A percentile compares a stretch with the other conserved stretches of the same genome.
phyloP scores from a whole-genome alignment of 2,329 filamentous ascomycete species.

The Monilinia polystroma region DNA sequence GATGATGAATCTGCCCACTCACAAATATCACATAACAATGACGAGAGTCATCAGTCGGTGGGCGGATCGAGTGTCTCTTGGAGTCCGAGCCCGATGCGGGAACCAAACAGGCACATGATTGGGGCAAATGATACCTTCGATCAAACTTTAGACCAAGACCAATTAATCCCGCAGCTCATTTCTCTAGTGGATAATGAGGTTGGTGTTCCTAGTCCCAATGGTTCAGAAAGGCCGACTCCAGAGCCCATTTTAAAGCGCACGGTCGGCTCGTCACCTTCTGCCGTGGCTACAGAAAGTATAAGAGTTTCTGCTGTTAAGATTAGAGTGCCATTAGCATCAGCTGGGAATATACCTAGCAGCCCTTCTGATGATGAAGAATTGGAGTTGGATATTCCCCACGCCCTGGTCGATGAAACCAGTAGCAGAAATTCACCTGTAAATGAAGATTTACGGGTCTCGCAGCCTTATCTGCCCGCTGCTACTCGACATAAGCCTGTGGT shows the following conservation, averaged over 20 bases:
- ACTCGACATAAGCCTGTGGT: conserved; percentile 23
- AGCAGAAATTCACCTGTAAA: conserved; percentile 8
- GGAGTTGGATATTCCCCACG: conserved; percentile 32
- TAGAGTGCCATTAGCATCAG: neutral
- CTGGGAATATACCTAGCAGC: conserved; percentile 17
- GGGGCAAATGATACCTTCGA: neutral
- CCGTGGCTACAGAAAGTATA: neutral
- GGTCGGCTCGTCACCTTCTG: neutral
- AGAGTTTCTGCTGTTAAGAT: neutral
- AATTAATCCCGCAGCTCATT: neutral
- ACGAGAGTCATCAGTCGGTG: neutral
- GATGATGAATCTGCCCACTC: neutral
- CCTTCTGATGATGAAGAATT: conserved; percentile 33
- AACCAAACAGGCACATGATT: neutral
- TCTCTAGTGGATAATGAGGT: neutral
- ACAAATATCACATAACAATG: neutral
- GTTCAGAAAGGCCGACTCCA: neutral
- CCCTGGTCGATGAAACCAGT: conserved; percentile 32
- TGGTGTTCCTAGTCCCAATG: neutral
- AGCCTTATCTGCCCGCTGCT: conserved; percentile 29
- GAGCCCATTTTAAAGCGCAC: neutral
- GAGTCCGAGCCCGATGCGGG: neutral
- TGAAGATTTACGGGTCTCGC: conserved; percentile 18
- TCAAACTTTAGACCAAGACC: neutral
- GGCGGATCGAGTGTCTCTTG: neutral